Evolutionary conservation across 768 basidiomycete species (phyloP).

Genomic region (Lentinula aciculospora): DNA sequence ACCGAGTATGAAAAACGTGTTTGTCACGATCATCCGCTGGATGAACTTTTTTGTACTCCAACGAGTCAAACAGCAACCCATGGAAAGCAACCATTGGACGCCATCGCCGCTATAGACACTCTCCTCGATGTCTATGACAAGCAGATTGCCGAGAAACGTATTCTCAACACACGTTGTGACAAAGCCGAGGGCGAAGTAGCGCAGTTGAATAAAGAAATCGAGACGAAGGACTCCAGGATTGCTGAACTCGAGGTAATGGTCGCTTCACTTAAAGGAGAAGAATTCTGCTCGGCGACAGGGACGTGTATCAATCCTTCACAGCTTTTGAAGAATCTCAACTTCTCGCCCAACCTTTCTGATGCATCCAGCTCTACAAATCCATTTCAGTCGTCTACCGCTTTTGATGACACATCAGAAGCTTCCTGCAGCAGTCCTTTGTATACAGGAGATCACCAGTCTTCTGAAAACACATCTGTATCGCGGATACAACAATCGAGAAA

Average conservation of each 20-base stretch:
- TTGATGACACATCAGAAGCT: background rate
- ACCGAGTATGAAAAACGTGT: background rate
- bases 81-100: background rate
- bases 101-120: background rate
- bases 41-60: background rate
- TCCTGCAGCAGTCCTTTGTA: background rate
- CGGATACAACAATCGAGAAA: background rate
- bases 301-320: constrained; percentile 1
- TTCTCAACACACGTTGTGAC: background rate
- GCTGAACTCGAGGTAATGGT: background rate
- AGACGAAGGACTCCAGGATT: background rate
- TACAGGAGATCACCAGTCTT: background rate
- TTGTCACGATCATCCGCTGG: background rate
- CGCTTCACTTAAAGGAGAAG: background rate
- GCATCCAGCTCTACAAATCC: background rate
- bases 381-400: background rate
- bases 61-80: background rate
- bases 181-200: background rate
- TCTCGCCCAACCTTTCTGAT: background rate
- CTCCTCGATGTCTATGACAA: background rate
- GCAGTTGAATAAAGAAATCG: background rate
- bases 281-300: background rate
- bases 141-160: background rate
- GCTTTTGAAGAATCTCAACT: background rate
- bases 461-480: background rate